phyloP scores from a whole-genome alignment of 495 filamentous ascomycete species.

The Penicillium verhagenii region DNA sequence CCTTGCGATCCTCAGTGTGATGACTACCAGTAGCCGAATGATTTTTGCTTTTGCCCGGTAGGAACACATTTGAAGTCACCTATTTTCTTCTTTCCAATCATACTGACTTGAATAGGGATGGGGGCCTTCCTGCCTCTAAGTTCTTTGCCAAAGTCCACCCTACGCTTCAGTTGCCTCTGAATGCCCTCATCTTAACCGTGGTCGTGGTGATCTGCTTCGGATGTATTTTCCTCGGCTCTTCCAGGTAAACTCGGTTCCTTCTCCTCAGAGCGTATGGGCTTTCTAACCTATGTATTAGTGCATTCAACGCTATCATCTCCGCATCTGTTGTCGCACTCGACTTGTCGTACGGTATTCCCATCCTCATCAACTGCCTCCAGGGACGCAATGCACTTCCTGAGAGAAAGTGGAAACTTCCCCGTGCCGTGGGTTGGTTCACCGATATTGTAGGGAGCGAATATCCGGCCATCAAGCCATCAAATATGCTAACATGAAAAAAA shows the following conservation, averaged over 20 bases:
- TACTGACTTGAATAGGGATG: conserved; percentile 45
- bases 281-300: conserved; percentile 26
- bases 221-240: conserved; percentile 69
- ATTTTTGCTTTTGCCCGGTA: conserved; percentile 66
- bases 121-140: conserved; percentile 62
- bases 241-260: conserved; percentile 30
- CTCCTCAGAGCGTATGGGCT: not conserved
- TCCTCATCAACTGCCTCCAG: conserved; percentile 60
- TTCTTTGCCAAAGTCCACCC: conserved; percentile 63
- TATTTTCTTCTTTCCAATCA: no score
- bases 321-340: conserved; percentile 68
- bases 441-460: conserved; percentile 48
- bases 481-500: conserved; percentile 12
- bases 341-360: conserved; percentile 68
- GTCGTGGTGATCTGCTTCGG: conserved; percentile 65
- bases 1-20: conserved; percentile 64
- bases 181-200: conserved; percentile 62
- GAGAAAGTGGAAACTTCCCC: conserved; percentile 58
- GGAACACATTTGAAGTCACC: not conserved
- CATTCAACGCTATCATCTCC: conserved; percentile 63
- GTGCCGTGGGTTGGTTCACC: conserved; percentile 55
- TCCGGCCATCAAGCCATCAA: not conserved
- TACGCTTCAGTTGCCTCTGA: conserved; percentile 61
- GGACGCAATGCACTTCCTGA: conserved; percentile 60
- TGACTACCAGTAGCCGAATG: conserved; percentile 74